Evolutionary conservation across 176 grass and related monocot species (phyloP).

Genomic region (Cocos nucifera): DNA sequence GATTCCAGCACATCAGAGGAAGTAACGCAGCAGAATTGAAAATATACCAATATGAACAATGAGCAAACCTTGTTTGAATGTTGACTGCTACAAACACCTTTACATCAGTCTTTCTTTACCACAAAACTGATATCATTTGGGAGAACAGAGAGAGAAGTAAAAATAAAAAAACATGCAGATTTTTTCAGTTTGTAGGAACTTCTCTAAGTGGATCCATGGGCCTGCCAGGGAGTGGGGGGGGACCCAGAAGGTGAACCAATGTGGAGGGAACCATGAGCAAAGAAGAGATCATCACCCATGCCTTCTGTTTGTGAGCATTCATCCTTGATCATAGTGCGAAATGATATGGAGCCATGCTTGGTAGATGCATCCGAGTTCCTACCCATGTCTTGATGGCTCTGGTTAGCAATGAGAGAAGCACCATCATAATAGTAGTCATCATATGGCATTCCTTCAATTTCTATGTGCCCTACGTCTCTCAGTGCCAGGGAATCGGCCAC

Average conservation of each 20-base stretch:
- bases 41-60: too few relatives aligned
- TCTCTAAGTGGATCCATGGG: conserved; percentile 84
- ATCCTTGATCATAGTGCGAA: conserved; percentile 67
- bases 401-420: conserved; percentile 54
- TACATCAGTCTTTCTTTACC: conserved; percentile 69
- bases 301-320: conserved; percentile 46
- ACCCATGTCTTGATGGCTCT: conserved; percentile 54
- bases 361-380: conserved; percentile 65
- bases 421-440: conserved; percentile 26
- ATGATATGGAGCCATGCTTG: conserved; percentile 63
- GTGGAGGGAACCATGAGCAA: conserved; percentile 28
- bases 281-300: conserved; percentile 28
- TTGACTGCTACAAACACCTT: conserved; percentile 4
- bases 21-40: too few relatives aligned
- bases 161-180: conserved; percentile 7
- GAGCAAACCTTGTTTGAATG: conserved; percentile 4
- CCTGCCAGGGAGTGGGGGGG: conserved; percentile 40
- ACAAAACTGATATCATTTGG: conserved; percentile 99
- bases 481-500: conserved; percentile 61
- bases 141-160: conserved; percentile 23
- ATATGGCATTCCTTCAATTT: conserved; percentile 33
- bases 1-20: too few relatives aligned
- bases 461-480: conserved; percentile 43
- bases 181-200: conserved; percentile 46
- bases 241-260: conserved; percentile 52